A percentile compares a stretch with the other conserved stretches of the same genome.
Conservation (phyloP, 306 rosid species). For the Hippophae gyantsensis region DNA sequence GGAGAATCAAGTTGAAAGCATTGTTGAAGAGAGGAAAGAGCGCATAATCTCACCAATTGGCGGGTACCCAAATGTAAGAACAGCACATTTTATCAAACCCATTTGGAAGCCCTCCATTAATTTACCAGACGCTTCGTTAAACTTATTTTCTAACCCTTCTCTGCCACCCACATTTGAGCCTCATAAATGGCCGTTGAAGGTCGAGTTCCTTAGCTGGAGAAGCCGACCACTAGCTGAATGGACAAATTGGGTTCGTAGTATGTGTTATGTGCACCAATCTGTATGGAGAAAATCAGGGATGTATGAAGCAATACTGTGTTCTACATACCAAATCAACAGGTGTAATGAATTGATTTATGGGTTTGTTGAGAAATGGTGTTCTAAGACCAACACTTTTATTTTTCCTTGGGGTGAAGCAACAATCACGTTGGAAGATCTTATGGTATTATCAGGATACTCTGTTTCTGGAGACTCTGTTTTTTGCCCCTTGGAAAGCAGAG, state of each 20-base stretch:
- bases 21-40: too few species aligned
- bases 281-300: slow-evolving; percentile 38
- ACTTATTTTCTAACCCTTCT: too few species aligned
- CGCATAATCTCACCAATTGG: too few species aligned
- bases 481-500: slow-evolving; percentile 10
- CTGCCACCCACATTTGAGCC: too few species aligned
- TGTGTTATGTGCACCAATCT: not conserved
- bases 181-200: too few species aligned
- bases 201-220: too few species aligned
- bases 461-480: slow-evolving; percentile 25
- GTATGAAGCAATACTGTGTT: slow-evolving; percentile 38
- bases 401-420: slow-evolving; percentile 57
- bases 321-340: slow-evolving; percentile 15
- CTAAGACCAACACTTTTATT: slow-evolving; percentile 34
- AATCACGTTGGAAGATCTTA: slow-evolving; percentile 41
- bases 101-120: too few species aligned
- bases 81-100: too few species aligned
- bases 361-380: slow-evolving; percentile 30
- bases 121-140: too few species aligned
- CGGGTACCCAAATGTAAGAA: too few species aligned
- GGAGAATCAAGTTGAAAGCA: too few species aligned
- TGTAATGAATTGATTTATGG: slow-evolving; percentile 23
- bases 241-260: slow-evolving; percentile 14
- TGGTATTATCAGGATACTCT: slow-evolving; percentile 31
- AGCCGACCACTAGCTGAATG: not conserved